Percentiles rank a stretch among this genome's conserved stretches.
phyloP scores from a whole-genome alignment of 1,139 yeast genomes.

The Yarrowia galli region DNA sequence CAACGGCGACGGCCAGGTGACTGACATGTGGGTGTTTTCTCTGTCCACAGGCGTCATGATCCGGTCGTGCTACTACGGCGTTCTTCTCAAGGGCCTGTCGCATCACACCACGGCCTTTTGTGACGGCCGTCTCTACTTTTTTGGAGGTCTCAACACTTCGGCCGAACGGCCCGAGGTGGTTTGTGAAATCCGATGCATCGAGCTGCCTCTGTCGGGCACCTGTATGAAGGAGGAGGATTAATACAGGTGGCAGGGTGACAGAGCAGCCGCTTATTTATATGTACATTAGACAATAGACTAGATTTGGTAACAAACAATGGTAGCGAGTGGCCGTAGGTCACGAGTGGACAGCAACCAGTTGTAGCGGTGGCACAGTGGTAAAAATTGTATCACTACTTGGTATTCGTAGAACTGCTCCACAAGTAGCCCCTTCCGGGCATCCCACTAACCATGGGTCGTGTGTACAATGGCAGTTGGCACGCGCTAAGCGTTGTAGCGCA shows the following conservation, averaged over 20 bases:
- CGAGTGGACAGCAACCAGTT: no score
- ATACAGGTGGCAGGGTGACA: neutral
- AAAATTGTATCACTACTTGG: no score
- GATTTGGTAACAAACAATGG: neutral
- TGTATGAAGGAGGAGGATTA: constrained; percentile 32
- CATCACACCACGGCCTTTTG: constrained; percentile 31
- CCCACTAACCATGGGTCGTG: no score
- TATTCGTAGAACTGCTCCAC: no score
- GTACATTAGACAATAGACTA: constrained; percentile 33
- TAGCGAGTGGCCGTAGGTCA: no score
- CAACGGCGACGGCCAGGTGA: constrained; percentile 30
- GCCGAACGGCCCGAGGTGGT: constrained; percentile 23
- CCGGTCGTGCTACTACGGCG: constrained; percentile 33
- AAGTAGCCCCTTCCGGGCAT: no score
- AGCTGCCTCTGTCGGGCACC: constrained; percentile 28
- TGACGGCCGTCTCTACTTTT: constrained; percentile 30
- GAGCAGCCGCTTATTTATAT: constrained; percentile 30
- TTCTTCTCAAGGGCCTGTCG: constrained; percentile 31
- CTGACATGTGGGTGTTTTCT: constrained; percentile 32
- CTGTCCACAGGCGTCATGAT: constrained; percentile 31
- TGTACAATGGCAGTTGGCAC: no score
- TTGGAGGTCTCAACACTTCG: constrained; percentile 34
- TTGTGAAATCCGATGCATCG: constrained; percentile 37
- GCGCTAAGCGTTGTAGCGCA: no score
- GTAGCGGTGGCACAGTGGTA: no score